Conservation (phyloP, 441 rosid species). For the Eutrema salsugineum region DNA sequence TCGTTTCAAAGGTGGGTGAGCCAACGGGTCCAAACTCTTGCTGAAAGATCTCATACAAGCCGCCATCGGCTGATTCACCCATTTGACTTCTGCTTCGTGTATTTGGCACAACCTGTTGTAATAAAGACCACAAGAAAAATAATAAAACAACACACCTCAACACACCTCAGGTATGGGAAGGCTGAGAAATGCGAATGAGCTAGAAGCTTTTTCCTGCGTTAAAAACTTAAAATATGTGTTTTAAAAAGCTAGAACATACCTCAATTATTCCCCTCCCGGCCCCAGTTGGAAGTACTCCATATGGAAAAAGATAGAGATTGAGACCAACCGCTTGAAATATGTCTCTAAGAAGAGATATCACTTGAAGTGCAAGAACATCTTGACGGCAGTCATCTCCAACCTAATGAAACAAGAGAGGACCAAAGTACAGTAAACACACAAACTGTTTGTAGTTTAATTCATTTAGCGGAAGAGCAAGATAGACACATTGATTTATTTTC, state of each 20-base stretch:
- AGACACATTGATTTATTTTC: background rate
- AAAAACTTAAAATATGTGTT: no score
- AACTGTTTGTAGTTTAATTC: background rate
- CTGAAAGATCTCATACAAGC: conserved; percentile 90
- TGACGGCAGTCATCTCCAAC: conserved; percentile 99
- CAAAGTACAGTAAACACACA: no score
- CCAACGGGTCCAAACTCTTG: conserved; percentile 88
- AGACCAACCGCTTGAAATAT: conserved; percentile 85
- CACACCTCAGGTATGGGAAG: background rate
- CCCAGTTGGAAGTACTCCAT: conserved; percentile 98
- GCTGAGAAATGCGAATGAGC: background rate
- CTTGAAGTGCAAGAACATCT: conserved; percentile 99
- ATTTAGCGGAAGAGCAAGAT: no score
- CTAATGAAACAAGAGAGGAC: conserved; percentile 30
- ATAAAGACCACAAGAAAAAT: background rate
- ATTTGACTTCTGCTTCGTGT: conserved; percentile 91
- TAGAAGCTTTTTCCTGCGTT: background rate
- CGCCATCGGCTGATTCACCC: conserved; percentile 97
- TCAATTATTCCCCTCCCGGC: conserved; percentile 92
- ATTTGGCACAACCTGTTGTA: conserved; percentile 74
- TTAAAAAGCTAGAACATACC: conserved; percentile 1
- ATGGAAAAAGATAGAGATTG: conserved; percentile 85
- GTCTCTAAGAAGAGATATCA: conserved; percentile 85
- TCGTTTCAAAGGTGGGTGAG: conserved; percentile 71
- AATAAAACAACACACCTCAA: background rate